Percentiles rank a stretch among this genome's conserved stretches.
Conservation (phyloP, 2,329 filamentous ascomycete species). For the Talaromyces sp. region DNA sequence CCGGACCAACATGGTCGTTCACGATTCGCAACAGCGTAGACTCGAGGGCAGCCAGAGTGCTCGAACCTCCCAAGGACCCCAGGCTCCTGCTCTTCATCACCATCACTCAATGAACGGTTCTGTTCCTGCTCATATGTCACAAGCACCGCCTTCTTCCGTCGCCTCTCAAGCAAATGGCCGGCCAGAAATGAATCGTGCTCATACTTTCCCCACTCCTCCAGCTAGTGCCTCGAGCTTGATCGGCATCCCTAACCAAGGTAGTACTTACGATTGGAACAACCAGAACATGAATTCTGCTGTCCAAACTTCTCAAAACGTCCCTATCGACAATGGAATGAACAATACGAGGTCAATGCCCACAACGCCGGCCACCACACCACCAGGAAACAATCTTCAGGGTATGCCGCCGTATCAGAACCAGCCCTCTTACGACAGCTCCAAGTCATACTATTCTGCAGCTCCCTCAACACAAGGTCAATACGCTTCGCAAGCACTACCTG, state of each 20-base stretch:
- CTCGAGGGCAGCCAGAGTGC: constrained; percentile 58
- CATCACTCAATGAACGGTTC: constrained; percentile 64
- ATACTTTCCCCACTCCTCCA: constrained; percentile 91
- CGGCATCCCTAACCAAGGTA: constrained; percentile 69
- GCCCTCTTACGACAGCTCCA: constrained; percentile 72
- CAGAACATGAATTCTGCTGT: constrained; percentile 61
- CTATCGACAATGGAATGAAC: constrained; percentile 75
- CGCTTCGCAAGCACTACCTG: constrained; percentile 57
- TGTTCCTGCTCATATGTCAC: constrained; percentile 59
- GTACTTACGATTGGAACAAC: constrained; percentile 73
- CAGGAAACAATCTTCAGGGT: constrained; percentile 69
- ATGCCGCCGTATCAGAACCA: constrained; percentile 73
- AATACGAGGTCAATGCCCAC: constrained; percentile 82
- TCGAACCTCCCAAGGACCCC: constrained; percentile 65
- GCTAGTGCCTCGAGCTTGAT: constrained; percentile 87
- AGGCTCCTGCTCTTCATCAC: constrained; percentile 57
- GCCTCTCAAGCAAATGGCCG: constrained; percentile 57
- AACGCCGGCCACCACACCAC: constrained; percentile 87
- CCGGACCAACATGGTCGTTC: constrained; percentile 80
- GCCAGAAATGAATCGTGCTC: constrained; percentile 75
- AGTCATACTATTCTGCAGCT: constrained; percentile 73
- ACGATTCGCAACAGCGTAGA: constrained; percentile 73
- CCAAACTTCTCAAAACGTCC: constrained; percentile 67
- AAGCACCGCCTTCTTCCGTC: constrained; percentile 64
- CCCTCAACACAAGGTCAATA: constrained; percentile 68